Evolutionary conservation across 352 stramenopile genomes (phyloP), one percentile per base, ranked within the genome.

Genomic region (Plasmopara halstedii): DNA sequence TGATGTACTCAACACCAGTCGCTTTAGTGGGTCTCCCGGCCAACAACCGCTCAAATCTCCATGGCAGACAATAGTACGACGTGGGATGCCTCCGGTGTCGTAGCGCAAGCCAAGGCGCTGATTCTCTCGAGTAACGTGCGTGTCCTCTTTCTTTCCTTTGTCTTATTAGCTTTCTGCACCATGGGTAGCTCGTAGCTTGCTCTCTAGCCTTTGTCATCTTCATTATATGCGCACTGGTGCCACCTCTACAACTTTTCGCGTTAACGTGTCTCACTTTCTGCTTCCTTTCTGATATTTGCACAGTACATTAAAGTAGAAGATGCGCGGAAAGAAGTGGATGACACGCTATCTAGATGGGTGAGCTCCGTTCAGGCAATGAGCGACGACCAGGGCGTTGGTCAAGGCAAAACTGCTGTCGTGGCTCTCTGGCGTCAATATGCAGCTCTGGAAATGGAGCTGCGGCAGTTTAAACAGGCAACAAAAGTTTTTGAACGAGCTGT

Each of bases 381-480:
- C 13, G 46, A 70, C 22, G 27, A 39, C 10, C 37, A 14, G 36
- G 48, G 14, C n/a, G 31, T 2, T 8, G 56, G 39, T 4, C 38
- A 15, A 48, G 46, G 27, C 61, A 67, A 25, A 53, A 55, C 22
- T 6, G 53, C 40, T 32, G 60, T 87, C 8, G 58, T 82, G 18
- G 55, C 61, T 8, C 42, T 73, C 7, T 89, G 72, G 68, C 37
- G 62, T 3, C 44, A 58, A n/a, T 89, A 87, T 51, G 74, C 75
- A n/a, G 70, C 68, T 41, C 58, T 89, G 34, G 78, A 89, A 60
- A 83, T 87, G 36, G 78, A 83, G 25, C 51, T 89, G 42, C 73
- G 78, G 10, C 78, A 89, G 64, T 89, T 89, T 51, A 89, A 89
- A 47, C 78, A 89, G 56, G 76, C 78, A 31, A 89, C 78, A 6